Percentiles rank a stretch among this genome's conserved stretches.
These are phyloP conservation scores for Didymella exigua DNA, from an alignment of 2,329 filamentous ascomycete genomes.

Conservation along the genomic window DNA sequence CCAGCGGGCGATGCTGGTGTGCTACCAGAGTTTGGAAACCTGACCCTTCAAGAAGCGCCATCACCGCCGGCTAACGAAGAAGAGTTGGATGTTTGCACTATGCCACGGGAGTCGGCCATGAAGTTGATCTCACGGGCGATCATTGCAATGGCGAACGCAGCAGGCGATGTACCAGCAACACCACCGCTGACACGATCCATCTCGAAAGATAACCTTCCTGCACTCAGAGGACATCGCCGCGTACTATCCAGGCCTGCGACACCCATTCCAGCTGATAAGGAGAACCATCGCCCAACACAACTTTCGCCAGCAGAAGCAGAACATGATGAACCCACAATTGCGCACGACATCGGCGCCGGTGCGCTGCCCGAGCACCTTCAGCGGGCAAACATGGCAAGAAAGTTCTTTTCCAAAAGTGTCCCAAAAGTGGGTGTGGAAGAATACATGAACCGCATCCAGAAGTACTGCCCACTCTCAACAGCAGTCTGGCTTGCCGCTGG, in stretches of 20 bases:
- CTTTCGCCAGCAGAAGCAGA: slow-evolving; percentile 59
- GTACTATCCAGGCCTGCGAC: slow-evolving; percentile 48
- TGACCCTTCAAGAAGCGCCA: slow-evolving; percentile 44
- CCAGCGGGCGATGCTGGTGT: slow-evolving; percentile 50
- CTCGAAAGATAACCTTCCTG: slow-evolving; percentile 49
- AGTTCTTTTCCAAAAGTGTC: slow-evolving; percentile 89
- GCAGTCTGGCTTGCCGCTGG: slow-evolving; percentile 91
- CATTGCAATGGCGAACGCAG: slow-evolving; percentile 68
- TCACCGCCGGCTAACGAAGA: slow-evolving; percentile 49
- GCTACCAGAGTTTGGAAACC: slow-evolving; percentile 43
- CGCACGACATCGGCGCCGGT: slow-evolving; percentile 62
- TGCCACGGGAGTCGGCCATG: slow-evolving; percentile 76
- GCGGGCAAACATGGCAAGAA: slow-evolving; percentile 83
- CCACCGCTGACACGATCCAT: slow-evolving; percentile 69
- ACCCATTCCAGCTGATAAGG: slow-evolving; percentile 49
- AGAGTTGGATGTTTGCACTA: slow-evolving; percentile 71
- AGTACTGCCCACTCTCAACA: slow-evolving; percentile 90
- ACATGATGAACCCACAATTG: slow-evolving; percentile 54
- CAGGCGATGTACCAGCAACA: slow-evolving; percentile 81
- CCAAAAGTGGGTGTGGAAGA: slow-evolving; percentile 83
- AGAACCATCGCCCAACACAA: slow-evolving; percentile 47
- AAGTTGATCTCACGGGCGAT: slow-evolving; percentile 71
- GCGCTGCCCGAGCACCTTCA: slow-evolving; percentile 77
- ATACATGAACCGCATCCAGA: slow-evolving; percentile 85
- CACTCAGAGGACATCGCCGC: slow-evolving; percentile 38